phyloP scores from a whole-genome alignment of 2,329 filamentous ascomycete genomes.

The Colletotrichum lentis region DNA sequence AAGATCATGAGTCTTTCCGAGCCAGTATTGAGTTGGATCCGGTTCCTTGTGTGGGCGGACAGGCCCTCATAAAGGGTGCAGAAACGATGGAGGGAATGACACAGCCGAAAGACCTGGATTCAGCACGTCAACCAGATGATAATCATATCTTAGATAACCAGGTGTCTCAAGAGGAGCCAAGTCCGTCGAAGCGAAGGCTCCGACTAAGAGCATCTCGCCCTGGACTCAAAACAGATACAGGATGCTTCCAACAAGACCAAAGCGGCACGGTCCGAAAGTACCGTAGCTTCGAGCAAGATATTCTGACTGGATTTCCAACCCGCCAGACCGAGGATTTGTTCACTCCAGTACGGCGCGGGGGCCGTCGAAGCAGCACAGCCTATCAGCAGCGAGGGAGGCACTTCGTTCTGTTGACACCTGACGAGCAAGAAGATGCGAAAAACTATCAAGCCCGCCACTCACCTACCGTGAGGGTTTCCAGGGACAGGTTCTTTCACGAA shows the following conservation, averaged over 20 bases:
- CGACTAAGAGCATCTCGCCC: conserved; percentile 40
- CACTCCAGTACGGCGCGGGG: background rate
- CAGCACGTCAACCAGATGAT: background rate
- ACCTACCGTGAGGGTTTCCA: background rate
- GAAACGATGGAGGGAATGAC: too few relatives aligned
- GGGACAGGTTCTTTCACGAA: conserved; percentile 12
- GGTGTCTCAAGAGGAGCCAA: background rate
- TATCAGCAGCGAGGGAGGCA: conserved; percentile 24
- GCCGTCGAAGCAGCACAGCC: background rate
- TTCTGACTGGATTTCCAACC: background rate
- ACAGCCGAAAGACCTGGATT: background rate
- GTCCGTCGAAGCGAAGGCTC: conserved; percentile 44
- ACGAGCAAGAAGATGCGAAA: background rate
- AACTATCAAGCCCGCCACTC: background rate
- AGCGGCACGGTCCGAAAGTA: conserved; percentile 19
- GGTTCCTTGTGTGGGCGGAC: background rate
- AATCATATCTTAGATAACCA: background rate
- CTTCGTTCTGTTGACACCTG: background rate
- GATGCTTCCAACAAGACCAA: background rate
- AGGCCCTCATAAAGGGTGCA: background rate
- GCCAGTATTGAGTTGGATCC: conserved; percentile 24
- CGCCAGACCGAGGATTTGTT: conserved; percentile 8
- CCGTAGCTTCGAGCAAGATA: background rate
- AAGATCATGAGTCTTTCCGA: conserved; percentile 26
- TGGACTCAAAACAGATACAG: background rate